Percentiles rank a stretch among this genome's conserved stretches.
Evolutionary conservation across 2,329 filamentous ascomycete genomes (phyloP).

Genomic region (Pseudogymnoascus sp.): DNA sequence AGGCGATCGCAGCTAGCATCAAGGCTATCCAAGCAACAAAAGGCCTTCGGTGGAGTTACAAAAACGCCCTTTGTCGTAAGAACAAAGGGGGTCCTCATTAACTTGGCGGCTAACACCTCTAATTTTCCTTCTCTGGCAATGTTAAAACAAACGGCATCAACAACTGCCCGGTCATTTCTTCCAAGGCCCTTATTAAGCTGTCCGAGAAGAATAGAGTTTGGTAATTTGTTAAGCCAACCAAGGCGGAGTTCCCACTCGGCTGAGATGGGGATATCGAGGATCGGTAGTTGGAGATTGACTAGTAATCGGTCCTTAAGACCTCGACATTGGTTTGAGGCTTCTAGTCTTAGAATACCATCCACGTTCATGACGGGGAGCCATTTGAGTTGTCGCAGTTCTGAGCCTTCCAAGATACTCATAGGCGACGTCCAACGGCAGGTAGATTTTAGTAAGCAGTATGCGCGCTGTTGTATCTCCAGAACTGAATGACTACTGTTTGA

Average conservation of each 20-base stretch:
- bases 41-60: conserved; percentile 17
- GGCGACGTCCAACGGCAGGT: neutral
- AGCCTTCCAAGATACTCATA: neutral
- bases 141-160: neutral
- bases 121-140: neutral
- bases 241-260: conserved; percentile 17
- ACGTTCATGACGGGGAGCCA: neutral
- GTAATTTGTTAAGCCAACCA: conserved; percentile 19
- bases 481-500: conserved; percentile 13
- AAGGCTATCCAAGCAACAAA: conserved; percentile 14
- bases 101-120: conserved; percentile 4
- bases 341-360: conserved; percentile 5
- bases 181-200: neutral
- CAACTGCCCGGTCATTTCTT: neutral
- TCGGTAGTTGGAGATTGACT: conserved; percentile 17
- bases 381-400: neutral
- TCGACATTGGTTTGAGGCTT: conserved; percentile 19
- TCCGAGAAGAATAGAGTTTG: neutral
- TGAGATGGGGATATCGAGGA: conserved; percentile 14
- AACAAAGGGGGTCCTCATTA: conserved; percentile 18
- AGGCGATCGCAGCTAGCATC: conserved; percentile 16
- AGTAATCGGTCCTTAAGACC: conserved; percentile 15
- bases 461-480: neutral
- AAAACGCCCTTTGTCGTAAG: conserved; percentile 13
- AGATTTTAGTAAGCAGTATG: neutral